Evolutionary conservation across 345 rosid species (phyloP), one percentile per base, ranked within the genome.

Genomic region (Gossypium turneri): DNA sequence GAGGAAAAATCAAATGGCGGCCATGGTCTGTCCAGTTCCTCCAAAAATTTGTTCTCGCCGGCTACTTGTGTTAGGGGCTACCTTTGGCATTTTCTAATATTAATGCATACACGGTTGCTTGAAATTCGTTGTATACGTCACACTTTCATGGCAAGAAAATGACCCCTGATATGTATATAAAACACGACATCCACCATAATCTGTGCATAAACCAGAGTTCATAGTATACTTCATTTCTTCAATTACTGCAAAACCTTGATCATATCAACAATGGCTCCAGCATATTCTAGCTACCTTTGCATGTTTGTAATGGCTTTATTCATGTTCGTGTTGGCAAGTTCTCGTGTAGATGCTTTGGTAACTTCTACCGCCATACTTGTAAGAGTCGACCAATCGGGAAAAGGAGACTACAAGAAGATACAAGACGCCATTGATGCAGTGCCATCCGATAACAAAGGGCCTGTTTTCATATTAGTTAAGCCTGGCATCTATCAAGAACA

Each of bases 401-500:
- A 82, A n/a, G 93, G 94, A 76, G 89, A 90, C 73, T 90, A 84
- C 59, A 76, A 12, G 63, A 87, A 79, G 73, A 89, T 92, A 67
- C 93, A 92, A 71, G 94, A 84, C 10, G 97, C 94, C 47, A 79
- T 92, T 50, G 90, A 90, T 38, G 77, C 87, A 6, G 85, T 92
- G 50, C 92, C 93, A 6, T 76, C 90, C n/a, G 75, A 79, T 10
- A 87, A 87, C 63, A 57, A 81, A 7, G 80, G 86, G 12, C 61
- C 75, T 63, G 75, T 85, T 69, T 85, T 78, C 83, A 86, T 92
- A 63, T 81, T 75, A 82, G 93, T 90, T 70, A 87, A 88, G 72
- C 90, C 97, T 13, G 94, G 97, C 75, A 80, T 75, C 12, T 92
- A 92, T 82, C 87, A 88, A 29, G 97, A 88, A 78, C 86, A 87